These are phyloP conservation scores for Yamadazyma tumulicola DNA, from an alignment of 805 yeast genomes.

Conservation along the genomic window DNA sequence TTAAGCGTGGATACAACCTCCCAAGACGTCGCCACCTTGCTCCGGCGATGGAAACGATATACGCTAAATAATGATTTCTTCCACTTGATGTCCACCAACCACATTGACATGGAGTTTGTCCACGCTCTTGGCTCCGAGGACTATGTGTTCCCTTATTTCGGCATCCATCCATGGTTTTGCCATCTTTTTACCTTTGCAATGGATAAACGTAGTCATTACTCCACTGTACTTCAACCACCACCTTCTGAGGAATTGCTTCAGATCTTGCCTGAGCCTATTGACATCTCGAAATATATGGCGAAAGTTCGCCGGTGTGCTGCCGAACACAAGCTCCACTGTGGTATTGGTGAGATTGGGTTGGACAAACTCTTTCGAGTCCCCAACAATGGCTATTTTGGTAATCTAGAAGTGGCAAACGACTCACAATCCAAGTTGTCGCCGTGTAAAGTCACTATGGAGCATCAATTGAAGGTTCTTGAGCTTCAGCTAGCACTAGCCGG, in stretches of 20 bases:
- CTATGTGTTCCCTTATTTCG: conserved; percentile 48
- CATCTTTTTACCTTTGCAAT: conserved; percentile 52
- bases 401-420: conserved; percentile 14
- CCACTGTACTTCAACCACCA: conserved; percentile 41
- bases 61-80: background rate
- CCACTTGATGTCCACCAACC: conserved; percentile 37
- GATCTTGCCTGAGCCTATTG: conserved; percentile 60
- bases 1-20: conserved; percentile 13
- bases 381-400: conserved; percentile 50
- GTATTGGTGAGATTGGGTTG: conserved; percentile 89
- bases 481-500: conserved; percentile 55
- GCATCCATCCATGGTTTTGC: conserved; percentile 91
- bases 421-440: conserved; percentile 24
- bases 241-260: conserved; percentile 38
- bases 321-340: conserved; percentile 11
- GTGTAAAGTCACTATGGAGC: conserved; percentile 58
- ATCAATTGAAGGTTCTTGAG: conserved; percentile 57
- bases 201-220: conserved; percentile 54
- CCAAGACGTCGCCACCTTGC: background rate
- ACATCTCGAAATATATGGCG: conserved; percentile 32
- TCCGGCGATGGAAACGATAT: too few relatives aligned
- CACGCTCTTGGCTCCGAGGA: conserved; percentile 11
- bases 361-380: conserved; percentile 77
- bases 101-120: conserved; percentile 27
- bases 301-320: conserved; percentile 25